Evolutionary conservation across 2,329 filamentous ascomycete genomes (phyloP).

Genomic region (Fusarium clavum): DNA sequence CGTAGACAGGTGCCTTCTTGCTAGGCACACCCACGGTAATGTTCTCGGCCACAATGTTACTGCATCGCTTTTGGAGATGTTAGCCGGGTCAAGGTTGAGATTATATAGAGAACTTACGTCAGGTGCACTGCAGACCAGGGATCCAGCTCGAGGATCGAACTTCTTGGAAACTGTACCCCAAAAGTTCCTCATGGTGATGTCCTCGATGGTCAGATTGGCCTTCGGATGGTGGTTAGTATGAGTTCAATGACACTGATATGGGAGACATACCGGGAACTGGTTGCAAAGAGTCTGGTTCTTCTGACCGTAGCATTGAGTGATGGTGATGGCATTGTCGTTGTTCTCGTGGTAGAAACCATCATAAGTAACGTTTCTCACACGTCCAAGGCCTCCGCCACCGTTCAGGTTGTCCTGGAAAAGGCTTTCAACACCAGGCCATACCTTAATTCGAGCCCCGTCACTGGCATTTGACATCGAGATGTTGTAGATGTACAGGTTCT

Average conservation of each 20-base stretch:
- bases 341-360: conserved; percentile 70
- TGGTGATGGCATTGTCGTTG: conserved; percentile 61
- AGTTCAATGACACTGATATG: rapidly evolving
- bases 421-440: conserved; percentile 68
- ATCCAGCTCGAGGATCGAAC: conserved; percentile 47
- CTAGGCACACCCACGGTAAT: conserved; percentile 42
- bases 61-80: conserved; percentile 36
- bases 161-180: conserved; percentile 48
- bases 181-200: conserved; percentile 47
- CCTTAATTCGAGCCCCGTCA: conserved; percentile 78
- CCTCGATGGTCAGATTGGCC: conserved; percentile 45
- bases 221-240: conserved; percentile 4
- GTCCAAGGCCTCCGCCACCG: conserved; percentile 66
- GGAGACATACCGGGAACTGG: conserved; percentile 31
- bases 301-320: conserved; percentile 47
- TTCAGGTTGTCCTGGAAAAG: conserved; percentile 61
- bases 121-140: conserved; percentile 46
- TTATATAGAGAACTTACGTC: conserved; percentile 35
- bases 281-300: conserved; percentile 46
- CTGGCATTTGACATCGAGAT: conserved; percentile 68
- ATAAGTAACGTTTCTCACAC: conserved; percentile 75
- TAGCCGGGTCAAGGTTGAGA: not conserved
- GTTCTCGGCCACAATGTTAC: conserved; percentile 40
- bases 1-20: conserved; percentile 36
- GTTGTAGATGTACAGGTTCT: conserved; percentile 75